phyloP scores from a whole-genome alignment of 2,329 filamentous ascomycete species.

The Rhexocercosporidium sp. region DNA sequence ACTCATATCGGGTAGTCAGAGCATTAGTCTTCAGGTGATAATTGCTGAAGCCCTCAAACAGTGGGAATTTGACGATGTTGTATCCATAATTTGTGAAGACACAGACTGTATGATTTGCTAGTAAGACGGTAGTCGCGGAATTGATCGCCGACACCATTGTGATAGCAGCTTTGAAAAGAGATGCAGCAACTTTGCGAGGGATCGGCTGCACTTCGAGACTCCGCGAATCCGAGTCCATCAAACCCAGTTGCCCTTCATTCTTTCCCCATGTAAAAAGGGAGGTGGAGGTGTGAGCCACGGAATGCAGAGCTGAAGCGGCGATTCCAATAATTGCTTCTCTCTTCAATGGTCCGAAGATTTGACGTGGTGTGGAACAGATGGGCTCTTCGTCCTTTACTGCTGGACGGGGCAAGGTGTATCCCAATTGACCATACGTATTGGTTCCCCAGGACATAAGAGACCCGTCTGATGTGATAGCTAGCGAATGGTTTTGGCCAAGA shows the following conservation, averaged over 20 bases:
- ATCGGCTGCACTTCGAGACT: constrained; percentile 83
- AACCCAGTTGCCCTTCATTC: constrained; percentile 89
- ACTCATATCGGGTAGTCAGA: constrained; percentile 68
- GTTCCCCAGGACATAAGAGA: constrained; percentile 95
- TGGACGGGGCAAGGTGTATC: constrained; percentile 75
- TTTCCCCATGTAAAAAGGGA: constrained; percentile 94
- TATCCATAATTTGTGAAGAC: constrained; percentile 97
- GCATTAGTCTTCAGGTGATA: constrained; percentile 71
- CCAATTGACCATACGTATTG: constrained; percentile 84
- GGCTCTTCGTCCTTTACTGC: constrained; percentile 78
- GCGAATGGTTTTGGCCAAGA: constrained; percentile 87
- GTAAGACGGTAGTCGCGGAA: constrained; percentile 81
- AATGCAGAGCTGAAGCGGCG: constrained; percentile 89
- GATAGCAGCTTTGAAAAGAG: constrained; percentile 75
- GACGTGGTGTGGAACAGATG: constrained; percentile 79
- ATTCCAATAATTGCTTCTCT: constrained; percentile 82
- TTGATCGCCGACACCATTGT: constrained; percentile 86
- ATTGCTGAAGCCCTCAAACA: constrained; percentile 72
- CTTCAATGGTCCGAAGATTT: constrained; percentile 91
- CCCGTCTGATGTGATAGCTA: constrained; percentile 85
- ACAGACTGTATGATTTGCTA: constrained; percentile 88
- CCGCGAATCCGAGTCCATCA: constrained; percentile 93
- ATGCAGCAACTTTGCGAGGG: constrained; percentile 87
- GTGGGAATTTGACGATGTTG: constrained; percentile 84
- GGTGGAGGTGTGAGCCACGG: constrained; percentile 81